Conservation (phyloP, 2,329 filamentous ascomycete species). For the Pseudocercospora eumusae region DNA sequence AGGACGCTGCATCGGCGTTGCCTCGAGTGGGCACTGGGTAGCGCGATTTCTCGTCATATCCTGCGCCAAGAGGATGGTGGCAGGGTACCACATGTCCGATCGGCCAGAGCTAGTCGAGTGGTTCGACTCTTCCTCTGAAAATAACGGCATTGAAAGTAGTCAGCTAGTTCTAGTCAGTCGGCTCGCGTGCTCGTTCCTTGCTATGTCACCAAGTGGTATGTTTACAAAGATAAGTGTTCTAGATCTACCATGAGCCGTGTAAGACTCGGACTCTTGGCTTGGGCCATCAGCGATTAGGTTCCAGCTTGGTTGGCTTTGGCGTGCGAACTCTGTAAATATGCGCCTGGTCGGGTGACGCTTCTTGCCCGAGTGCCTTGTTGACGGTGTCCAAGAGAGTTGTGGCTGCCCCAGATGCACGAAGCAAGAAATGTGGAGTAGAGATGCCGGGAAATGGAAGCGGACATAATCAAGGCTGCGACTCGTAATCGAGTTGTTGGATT, state of each 20-base stretch:
- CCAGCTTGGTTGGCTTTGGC: constrained; percentile 9
- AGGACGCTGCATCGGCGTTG: neutral
- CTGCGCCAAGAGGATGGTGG: neutral
- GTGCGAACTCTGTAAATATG: constrained; percentile 1
- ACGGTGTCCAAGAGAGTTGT: neutral
- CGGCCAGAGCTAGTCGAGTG: neutral
- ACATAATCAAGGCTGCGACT: neutral
- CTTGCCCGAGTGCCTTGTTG: neutral
- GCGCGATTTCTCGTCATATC: neutral
- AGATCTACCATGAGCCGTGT: neutral
- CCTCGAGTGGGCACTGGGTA: neutral
- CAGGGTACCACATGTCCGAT: neutral
- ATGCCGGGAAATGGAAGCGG: constrained; percentile 5
- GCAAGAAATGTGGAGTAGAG: constrained; percentile 9
- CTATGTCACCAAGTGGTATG: too few species aligned
- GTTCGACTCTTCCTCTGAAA: neutral
- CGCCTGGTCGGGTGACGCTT: constrained; percentile 6
- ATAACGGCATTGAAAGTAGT: neutral
- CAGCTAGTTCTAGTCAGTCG: too few species aligned
- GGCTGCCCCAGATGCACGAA: constrained; percentile 2
- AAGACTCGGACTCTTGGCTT: neutral
- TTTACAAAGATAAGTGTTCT: neutral
- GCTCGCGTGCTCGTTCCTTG: too few species aligned
- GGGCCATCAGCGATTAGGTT: neutral
- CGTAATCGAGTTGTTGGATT: neutral